These are phyloP conservation scores for Fusarium lateritium DNA, from an alignment of 2,329 filamentous ascomycete genomes.

Conservation along the genomic window DNA sequence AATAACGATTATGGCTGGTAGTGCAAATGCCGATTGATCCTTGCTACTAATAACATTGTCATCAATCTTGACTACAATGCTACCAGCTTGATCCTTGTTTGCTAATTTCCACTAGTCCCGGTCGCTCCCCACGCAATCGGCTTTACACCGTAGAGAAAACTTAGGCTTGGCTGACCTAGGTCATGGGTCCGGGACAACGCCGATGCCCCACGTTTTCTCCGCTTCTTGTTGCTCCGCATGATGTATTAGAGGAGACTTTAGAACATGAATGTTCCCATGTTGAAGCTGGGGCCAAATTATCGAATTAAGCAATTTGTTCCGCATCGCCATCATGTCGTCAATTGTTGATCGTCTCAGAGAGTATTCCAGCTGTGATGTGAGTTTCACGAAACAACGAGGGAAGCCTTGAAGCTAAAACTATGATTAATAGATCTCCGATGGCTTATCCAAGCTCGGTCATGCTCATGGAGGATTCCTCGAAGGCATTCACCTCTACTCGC, in stretches of 20 bases:
- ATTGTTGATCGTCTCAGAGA: constrained; percentile 18
- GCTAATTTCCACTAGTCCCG: neutral
- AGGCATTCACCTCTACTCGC: constrained; percentile 18
- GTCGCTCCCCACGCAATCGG: neutral
- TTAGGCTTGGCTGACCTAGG: neutral
- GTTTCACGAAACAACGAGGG: neutral
- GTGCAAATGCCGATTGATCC: neutral
- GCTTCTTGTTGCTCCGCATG: too few relatives aligned
- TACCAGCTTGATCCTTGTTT: neutral
- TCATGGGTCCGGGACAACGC: neutral
- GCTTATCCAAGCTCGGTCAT: constrained; percentile 26
- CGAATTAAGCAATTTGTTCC: neutral
- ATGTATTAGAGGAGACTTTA: neutral
- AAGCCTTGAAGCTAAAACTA: neutral
- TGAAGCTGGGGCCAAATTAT: neutral
- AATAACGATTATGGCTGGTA: neutral
- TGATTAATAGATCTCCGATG: constrained; percentile 18
- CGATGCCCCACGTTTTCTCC: neutral
- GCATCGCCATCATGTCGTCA: neutral
- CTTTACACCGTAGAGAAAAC: neutral
- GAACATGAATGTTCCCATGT: neutral
- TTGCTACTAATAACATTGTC: neutral
- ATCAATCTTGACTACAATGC: neutral
- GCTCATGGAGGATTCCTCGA: constrained; percentile 27
- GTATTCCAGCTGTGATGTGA: constrained; percentile 27